Percentiles rank a stretch among this genome's conserved stretches.
Conservation (phyloP, 345 rosid species). For the Aethionema arabicum region DNA sequence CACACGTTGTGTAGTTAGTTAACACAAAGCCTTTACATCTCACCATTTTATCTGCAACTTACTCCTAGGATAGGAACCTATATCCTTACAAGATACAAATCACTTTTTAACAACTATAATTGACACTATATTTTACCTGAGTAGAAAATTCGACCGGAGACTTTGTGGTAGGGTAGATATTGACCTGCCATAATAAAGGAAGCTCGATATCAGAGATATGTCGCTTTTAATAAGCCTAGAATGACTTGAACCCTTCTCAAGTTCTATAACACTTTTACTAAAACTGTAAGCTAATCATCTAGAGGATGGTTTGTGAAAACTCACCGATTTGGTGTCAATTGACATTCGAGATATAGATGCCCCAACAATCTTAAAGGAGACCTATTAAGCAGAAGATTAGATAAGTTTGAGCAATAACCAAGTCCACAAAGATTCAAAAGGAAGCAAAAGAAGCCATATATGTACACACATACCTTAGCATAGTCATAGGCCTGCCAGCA, state of each 20-base stretch:
- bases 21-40: not conserved
- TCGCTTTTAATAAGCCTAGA: not conserved
- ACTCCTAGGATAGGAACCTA: not conserved
- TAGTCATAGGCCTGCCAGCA: constrained; percentile 94
- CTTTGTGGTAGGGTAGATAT: constrained; percentile 82
- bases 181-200: constrained; percentile 47
- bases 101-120: not conserved
- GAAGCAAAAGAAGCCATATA: constrained; percentile 2
- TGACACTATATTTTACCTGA: constrained; percentile 55
- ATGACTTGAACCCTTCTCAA: not conserved
- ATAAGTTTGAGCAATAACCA: not conserved
- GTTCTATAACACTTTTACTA: not conserved
- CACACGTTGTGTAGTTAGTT: not conserved
- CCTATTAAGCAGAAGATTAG: constrained; percentile 45
- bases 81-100: not conserved
- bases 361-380: constrained; percentile 78
- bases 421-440: constrained; percentile 8
- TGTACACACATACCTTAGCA: constrained; percentile 57
- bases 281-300: constrained; percentile 8
- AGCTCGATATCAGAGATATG: not conserved
- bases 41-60: not conserved
- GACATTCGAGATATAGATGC: constrained; percentile 80
- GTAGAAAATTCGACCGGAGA: constrained; percentile 75
- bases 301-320: constrained; percentile 20
- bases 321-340: constrained; percentile 84